phyloP scores from a whole-genome alignment of 73 alveolate species.

The Paramecium caudatum region DNA sequence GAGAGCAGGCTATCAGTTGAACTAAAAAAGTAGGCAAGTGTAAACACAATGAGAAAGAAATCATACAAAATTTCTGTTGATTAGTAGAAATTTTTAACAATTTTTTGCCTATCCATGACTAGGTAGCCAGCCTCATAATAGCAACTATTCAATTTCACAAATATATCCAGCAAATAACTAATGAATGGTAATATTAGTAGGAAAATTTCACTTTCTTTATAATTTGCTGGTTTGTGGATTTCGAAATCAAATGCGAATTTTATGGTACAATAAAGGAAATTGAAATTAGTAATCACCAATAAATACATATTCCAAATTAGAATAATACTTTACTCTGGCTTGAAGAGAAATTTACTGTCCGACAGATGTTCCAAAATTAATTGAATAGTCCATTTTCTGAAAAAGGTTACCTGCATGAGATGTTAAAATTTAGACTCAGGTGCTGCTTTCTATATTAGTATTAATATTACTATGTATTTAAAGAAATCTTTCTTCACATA shows the following conservation, averaged over 20 bases:
- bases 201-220: background rate
- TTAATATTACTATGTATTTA: constrained; percentile 22
- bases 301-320: constrained; percentile 48
- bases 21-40: background rate
- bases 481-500: constrained; percentile 43
- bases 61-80: background rate
- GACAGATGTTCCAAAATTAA: background rate
- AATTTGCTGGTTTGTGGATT: background rate
- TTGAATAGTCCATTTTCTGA: background rate
- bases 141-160: constrained; percentile 42
- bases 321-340: background rate
- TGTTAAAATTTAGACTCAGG: constrained; percentile 15
- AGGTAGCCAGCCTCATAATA: constrained; percentile 35
- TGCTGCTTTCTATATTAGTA: constrained; percentile 37
- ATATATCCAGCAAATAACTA: background rate
- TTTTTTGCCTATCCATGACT: constrained; percentile 9
- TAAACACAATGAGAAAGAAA: background rate
- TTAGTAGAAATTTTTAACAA: background rate
- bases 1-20: background rate
- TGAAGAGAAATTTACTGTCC: background rate
- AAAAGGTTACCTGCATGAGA: background rate
- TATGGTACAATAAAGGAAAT: background rate
- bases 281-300: constrained; percentile 6
- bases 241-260: constrained; percentile 50
- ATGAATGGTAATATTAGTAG: constrained; percentile 20